Base-by-base conservation (phyloP, 164 flowering plant genomes). In the Cinnamomum chago region DNA sequence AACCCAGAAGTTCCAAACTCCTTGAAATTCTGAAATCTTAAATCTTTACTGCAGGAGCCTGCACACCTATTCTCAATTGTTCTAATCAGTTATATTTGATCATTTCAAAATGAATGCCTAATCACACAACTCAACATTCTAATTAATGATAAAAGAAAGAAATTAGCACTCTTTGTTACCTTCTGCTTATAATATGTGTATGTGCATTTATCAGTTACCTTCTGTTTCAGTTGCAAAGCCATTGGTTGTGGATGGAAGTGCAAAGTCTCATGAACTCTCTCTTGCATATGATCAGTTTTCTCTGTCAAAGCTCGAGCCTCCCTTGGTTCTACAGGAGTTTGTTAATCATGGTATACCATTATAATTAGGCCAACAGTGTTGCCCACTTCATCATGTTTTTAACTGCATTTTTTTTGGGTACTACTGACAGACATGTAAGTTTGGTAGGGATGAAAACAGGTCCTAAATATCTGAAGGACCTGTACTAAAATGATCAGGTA, bases 261-360 rank as follows among this genome's bases (percentile, higher is more conserved):
- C 93, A 28, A 91, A 90, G 80, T 93, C 97, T n/a, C 99, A 95
- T 82, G 91, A 91, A 81, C 74, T 92, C 15, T 90, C 94, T 50
- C 92, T 95, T 74, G 98, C 99, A 62, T 95, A 85, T 82, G 98
- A 95, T 80, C 88, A 85, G 50, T 82, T 73, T 68, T 92, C 98
- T 28, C 93, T 92, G 13, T 84, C 82, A 68, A 88, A 89, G 76
- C 94, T 95, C 35, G 97, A 93, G 62, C 92, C 97, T 65, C 99
- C 99, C 10, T 89, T 95, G 80, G 98, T 95, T 78, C 84, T 95
- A 65, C 98, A 95, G 83, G 99, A 95, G 83, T 95, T 95, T 78
- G 94, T 95, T 67, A 95, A 95, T 75, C 99, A 95, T 84, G 99
- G 99, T 95, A 86, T 67, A n/a, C 23, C 66, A 17, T 28, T 50